Conservation (phyloP, 192 early-diverging fungal species). For the Phycomyces blakesleeanus region DNA sequence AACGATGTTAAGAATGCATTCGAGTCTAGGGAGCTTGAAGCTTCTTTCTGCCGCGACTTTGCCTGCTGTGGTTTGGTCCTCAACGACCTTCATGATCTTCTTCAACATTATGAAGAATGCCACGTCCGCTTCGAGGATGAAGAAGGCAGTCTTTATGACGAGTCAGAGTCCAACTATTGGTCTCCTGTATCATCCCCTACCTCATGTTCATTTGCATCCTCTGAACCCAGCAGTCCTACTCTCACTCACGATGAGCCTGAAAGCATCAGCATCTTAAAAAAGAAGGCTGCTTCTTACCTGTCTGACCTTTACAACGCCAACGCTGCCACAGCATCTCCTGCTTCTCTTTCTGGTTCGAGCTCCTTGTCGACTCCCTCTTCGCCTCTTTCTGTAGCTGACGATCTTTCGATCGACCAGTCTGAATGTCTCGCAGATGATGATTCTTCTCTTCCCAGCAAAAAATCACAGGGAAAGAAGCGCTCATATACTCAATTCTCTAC, state of each 20-base stretch:
- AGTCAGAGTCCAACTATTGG: slow-evolving; percentile 17
- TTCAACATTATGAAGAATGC: slow-evolving; percentile 95
- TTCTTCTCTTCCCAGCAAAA: not conserved
- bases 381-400: not conserved
- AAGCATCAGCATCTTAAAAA: slow-evolving; percentile 25
- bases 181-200: slow-evolving; percentile 4
- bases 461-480: slow-evolving; percentile 21
- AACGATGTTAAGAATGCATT: slow-evolving; percentile 33
- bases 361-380: not conserved
- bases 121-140: slow-evolving; percentile 90
- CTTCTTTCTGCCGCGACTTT: slow-evolving; percentile 93
- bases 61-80: slow-evolving; percentile 89
- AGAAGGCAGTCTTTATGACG: slow-evolving; percentile 52
- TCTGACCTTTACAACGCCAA: slow-evolving; percentile 24
- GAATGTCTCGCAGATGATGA: slow-evolving; percentile 9
- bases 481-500: slow-evolving; percentile 6
- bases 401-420: not conserved
- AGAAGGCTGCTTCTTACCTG: slow-evolving; percentile 32
- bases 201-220: slow-evolving; percentile 8
- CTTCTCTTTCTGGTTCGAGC: slow-evolving; percentile 12
- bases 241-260: slow-evolving; percentile 13
- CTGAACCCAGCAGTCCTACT: slow-evolving; percentile 18
- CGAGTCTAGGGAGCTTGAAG: slow-evolving; percentile 75
- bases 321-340: slow-evolving; percentile 2
- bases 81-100: slow-evolving; percentile 87